Evolutionary conservation across 257 asterid genomes (phyloP).

Genomic region (Orobanche coerulescens): DNA sequence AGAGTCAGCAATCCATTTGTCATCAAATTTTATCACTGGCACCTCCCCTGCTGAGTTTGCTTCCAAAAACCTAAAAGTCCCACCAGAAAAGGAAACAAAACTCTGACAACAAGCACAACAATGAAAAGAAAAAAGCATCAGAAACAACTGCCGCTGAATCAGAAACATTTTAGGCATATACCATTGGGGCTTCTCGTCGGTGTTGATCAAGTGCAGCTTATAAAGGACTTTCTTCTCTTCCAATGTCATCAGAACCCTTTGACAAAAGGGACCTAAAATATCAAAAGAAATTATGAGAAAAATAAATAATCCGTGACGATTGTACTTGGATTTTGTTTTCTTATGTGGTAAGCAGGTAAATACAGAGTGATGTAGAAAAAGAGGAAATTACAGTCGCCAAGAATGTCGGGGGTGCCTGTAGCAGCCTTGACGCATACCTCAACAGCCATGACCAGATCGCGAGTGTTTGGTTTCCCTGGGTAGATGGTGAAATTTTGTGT

Average conservation of each 20-base stretch:
- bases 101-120: not conserved
- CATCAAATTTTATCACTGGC: slow-evolving; percentile 65
- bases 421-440: slow-evolving; percentile 77
- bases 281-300: slow-evolving; percentile 2
- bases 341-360: not conserved
- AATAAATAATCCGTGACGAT: not conserved
- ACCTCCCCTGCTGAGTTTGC: slow-evolving; percentile 75
- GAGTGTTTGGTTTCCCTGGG: not conserved
- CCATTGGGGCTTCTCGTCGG: slow-evolving; percentile 64
- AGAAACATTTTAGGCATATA: slow-evolving; percentile 8
- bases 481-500: not conserved
- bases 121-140: not conserved
- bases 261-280: slow-evolving; percentile 62
- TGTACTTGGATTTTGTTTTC: not conserved
- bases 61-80: slow-evolving; percentile 50
- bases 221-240: slow-evolving; percentile 64
- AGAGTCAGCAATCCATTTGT: slow-evolving; percentile 68
- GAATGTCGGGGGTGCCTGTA: slow-evolving; percentile 46
- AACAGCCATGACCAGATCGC: slow-evolving; percentile 42
- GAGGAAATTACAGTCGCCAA: slow-evolving; percentile 60
- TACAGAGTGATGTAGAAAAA: not conserved
- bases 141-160: not conserved
- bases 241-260: slow-evolving; percentile 60
- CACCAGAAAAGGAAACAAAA: not conserved
- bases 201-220: slow-evolving; percentile 46